Evolutionary conservation across 2,329 filamentous ascomycete species (phyloP).

Genomic region (Ceratocystis albifundus): DNA sequence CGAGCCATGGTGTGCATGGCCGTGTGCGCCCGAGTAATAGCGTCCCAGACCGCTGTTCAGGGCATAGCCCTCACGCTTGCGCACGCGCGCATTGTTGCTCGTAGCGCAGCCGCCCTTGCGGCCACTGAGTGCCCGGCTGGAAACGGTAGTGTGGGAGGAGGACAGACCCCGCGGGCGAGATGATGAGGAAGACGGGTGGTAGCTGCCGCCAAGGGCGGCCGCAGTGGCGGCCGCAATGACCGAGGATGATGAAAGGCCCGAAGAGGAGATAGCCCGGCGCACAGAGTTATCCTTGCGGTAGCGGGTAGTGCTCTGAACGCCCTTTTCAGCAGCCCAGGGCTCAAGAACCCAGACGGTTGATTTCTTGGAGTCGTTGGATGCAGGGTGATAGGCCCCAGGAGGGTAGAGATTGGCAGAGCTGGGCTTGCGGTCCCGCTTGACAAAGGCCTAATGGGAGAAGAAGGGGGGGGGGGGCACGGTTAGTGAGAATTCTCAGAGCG

Average conservation of each 20-base stretch:
- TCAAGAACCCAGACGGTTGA: constrained; percentile 71
- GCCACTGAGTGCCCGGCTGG: constrained; percentile 29
- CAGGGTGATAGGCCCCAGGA: constrained; percentile 27
- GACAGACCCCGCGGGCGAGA: neutral
- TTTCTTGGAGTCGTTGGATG: constrained; percentile 34
- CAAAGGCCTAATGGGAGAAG: constrained; percentile 31
- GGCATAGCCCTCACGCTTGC: constrained; percentile 18
- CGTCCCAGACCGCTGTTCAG: neutral
- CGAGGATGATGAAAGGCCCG: constrained; percentile 4
- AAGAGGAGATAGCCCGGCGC: constrained; percentile 23
- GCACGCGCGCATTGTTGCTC: constrained; percentile 25
- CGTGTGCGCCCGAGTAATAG: constrained; percentile 16
- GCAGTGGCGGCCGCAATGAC: neutral
- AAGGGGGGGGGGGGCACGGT: neutral
- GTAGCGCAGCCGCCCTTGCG: constrained; percentile 31
- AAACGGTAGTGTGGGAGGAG: constrained; percentile 14
- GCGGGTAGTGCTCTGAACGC: constrained; percentile 76
- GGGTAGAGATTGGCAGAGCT: neutral
- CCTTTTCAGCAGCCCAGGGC: constrained; percentile 53
- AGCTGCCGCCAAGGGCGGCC: neutral
- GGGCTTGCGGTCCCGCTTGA: constrained; percentile 32
- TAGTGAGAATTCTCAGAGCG: constrained; percentile 6
- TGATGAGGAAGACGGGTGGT: neutral
- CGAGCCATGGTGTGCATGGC: neutral
- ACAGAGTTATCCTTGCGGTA: constrained; percentile 47